Evolutionary conservation across 1,284 basidiomycete species (phyloP), one percentile per base, ranked within the genome.

Genomic region (Sporisorium graminicola): DNA sequence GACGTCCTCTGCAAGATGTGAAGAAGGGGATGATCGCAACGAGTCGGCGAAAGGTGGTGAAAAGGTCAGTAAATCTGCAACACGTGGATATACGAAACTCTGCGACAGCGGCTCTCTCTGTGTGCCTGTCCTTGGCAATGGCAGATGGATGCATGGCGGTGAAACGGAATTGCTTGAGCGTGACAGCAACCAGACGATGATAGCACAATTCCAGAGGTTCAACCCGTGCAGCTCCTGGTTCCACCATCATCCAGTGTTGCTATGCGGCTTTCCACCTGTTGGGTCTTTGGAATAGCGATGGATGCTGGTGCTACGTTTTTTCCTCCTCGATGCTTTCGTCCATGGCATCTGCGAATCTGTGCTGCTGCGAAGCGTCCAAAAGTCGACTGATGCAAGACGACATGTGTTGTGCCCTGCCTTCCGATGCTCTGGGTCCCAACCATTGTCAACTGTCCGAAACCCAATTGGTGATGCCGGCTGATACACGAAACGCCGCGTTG

Each of bases 1-100:
- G 66, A 84, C 77, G 79, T 85, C 79, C 82, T 84, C 81, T 80
- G 80, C 44, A 58, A 65, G 49, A 61, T 70, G 47, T 40, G 63
- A 57, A 59, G 20, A 66, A 42, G 53, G 16, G 46, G 58, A 58
- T 42, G 47, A 40, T 55, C 44, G 49, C 26, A 59, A 37, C 6
- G 51, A 44, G 24, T 3, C 7, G 13, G 33, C 44, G 22, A 51
- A 37, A 27, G 16, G 18, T 16, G 51, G 20, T 18, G 43, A 37
- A 58, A 68, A 50, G 26, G 69, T 72, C 69, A 72, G 69, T 66
- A 72, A 50, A n/a, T 26, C 18, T 51, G 59, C 31, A 20, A 53
- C 20, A 26, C 37, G n/a, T 10, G 5, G 20, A n/a, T 27, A 16
- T 31, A 18, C 13, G 10, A 14, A 24, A 33, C 12, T 16, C 8